A percentile compares a stretch with the other conserved stretches of the same genome.
Conservation (phyloP, 1,139 yeast species). For the Pichia kudriavzevii region DNA sequence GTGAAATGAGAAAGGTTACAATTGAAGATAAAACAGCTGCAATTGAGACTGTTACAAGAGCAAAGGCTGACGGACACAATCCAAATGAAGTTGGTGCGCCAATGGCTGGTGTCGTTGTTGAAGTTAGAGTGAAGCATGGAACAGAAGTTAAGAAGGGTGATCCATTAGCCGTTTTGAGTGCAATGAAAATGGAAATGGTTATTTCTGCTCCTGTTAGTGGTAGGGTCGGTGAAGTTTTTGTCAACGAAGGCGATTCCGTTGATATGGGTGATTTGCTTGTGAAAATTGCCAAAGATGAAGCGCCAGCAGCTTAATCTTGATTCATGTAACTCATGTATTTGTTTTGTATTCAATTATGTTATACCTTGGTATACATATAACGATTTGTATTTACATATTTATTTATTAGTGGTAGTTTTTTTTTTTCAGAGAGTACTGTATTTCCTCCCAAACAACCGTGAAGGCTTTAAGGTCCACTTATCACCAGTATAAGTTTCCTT, state of each 20-base stretch:
- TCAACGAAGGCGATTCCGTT: slow-evolving; percentile 90
- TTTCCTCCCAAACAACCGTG: too few species aligned
- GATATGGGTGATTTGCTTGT: slow-evolving; percentile 83
- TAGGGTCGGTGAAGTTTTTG: slow-evolving; percentile 63
- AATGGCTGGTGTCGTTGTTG: slow-evolving; percentile 98
- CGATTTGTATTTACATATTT: not conserved
- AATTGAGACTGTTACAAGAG: slow-evolving; percentile 76
- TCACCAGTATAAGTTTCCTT: not conserved
- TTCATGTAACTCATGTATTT: not conserved
- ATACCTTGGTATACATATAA: too few species aligned
- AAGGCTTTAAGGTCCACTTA: too few species aligned
- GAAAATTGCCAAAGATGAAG: slow-evolving; percentile 32
- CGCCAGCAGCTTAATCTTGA: not conserved
- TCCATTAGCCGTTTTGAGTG: slow-evolving; percentile 87
- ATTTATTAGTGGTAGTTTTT: not conserved
- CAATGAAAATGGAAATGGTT: slow-evolving; percentile 99
- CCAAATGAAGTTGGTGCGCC: slow-evolving; percentile 97
- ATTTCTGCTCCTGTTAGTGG: slow-evolving; percentile 90
- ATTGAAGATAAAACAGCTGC: slow-evolving; percentile 83
- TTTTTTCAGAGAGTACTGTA: not conserved
- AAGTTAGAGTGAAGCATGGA: slow-evolving; percentile 83
- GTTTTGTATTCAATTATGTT: not conserved
- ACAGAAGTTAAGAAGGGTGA: slow-evolving; percentile 93
- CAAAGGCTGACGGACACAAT: slow-evolving; percentile 81
- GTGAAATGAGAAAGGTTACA: slow-evolving; percentile 94